Percentiles rank a stretch among this genome's conserved stretches.
phyloP scores from a whole-genome alignment of 768 basidiomycete genomes.

The Tulasnella sp. region DNA sequence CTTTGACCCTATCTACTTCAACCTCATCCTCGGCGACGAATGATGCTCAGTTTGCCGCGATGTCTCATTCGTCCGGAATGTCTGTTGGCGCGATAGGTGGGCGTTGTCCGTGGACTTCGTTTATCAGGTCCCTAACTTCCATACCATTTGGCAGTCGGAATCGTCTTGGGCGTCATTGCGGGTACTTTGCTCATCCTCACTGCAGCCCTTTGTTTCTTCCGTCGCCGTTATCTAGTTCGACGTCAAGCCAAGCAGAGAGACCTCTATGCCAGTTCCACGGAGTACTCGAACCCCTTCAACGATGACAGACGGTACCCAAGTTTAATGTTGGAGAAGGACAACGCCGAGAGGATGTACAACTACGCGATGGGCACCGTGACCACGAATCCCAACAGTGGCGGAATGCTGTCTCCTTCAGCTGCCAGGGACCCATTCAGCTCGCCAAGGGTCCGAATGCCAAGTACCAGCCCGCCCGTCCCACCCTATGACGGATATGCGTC shows the following conservation, averaged over 20 bases:
- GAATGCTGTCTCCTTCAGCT: neutral
- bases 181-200: neutral
- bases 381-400: neutral
- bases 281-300: constrained; percentile 2
- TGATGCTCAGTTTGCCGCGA: neutral
- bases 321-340: neutral
- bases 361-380: neutral
- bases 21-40: neutral
- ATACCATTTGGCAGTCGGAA: neutral
- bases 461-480: neutral
- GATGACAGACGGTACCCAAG: neutral
- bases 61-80: neutral
- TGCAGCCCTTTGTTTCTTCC: neutral
- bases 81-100: neutral
- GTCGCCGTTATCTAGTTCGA: neutral
- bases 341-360: neutral
- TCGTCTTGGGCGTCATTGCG: neutral
- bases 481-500: neutral
- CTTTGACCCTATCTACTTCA: neutral
- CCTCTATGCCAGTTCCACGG: neutral
- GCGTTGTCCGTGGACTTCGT: neutral
- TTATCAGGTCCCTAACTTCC: neutral
- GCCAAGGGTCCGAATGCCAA: neutral
- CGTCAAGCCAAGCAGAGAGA: neutral
- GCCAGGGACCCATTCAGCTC: neutral